Evolutionary conservation across 2,329 filamentous ascomycete species (phyloP), one percentile per base, ranked within the genome.

Genomic region (Taxawa tesnikishii): DNA sequence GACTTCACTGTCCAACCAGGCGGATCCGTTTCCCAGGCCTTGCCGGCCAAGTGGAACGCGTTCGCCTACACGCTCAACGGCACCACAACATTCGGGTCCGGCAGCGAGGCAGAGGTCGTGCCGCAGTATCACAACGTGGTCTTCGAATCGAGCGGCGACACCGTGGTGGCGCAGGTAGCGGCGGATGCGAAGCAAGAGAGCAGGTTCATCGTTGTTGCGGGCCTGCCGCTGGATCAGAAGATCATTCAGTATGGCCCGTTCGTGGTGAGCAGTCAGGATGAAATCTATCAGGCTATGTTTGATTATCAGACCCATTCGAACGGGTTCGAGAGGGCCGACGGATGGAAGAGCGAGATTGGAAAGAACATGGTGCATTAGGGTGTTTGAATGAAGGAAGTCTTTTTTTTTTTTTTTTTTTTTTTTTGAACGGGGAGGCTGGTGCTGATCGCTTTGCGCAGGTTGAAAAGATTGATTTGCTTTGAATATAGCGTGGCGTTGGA

Each of bases 21-120:
- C 32, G 85, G 83, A 28, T 73, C 67, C 37, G 64, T 96, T 43
- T 67, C 65, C 14, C 88, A 96, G 61, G 57, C 71, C 4, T 51
- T 96, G 3, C 88, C 88, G 0, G 60, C 66, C 39, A 79, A 76
- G 16, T 96, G 85, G 83, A 94, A 92, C 54, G 75, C 83, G 2
- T 96, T 96, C 49, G 77, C 79, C 11, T 96, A 94, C 55, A 79
- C 75, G 3, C 65, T 96, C n/a, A 67, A 76, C 37, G 88, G 88
- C 14, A 72, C 68, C 6, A 75, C 75, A 2, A 62, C 63, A 45
- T 82, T 79, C 54, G 75, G 67, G 42, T 64, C 56, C 26, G 72
- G 65, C 14, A 53, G 63, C 34, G 56, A 61, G 15, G 62, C 62
- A 45, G 64, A 58, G 31, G 60, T 60, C 3, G 70, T 88, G 10